Evolutionary conservation across 257 asterid species (phyloP).

Genomic region (Capsicum rhomboideum): DNA sequence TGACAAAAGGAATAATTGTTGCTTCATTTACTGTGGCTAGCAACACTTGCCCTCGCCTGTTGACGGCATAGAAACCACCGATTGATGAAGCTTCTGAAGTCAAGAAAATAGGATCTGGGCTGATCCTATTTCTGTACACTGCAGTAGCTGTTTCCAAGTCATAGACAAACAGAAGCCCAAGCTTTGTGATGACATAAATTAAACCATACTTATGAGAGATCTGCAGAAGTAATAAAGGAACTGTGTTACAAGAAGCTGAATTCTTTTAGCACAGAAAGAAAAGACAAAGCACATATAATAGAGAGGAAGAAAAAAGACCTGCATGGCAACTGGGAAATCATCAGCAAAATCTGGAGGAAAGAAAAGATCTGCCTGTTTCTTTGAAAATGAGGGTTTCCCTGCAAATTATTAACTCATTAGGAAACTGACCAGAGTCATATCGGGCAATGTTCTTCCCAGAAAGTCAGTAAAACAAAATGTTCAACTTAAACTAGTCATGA

Average conservation of each 20-base stretch:
- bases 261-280: background rate
- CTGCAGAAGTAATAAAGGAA: conserved; percentile 40
- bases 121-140: conserved; percentile 93
- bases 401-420: conserved; percentile 3
- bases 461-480: background rate
- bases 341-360: conserved; percentile 98
- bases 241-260: background rate
- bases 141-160: conserved; percentile 85
- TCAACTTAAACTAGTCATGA: background rate
- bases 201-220: conserved; percentile 74
- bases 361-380: conserved; percentile 99
- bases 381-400: conserved; percentile 92
- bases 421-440: background rate
- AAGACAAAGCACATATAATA: background rate
- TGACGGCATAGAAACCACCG: conserved; percentile 96
- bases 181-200: conserved; percentile 62
- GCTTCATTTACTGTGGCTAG: conserved; percentile 96
- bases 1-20: conserved; percentile 84
- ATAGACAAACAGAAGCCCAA: conserved; percentile 64
- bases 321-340: conserved; percentile 99
- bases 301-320: conserved; percentile 37
- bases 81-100: conserved; percentile 90
- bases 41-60: conserved; percentile 95
- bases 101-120: conserved; percentile 97
- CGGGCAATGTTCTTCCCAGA: background rate